These are phyloP conservation scores for Fistulina hepatica DNA, from an alignment of 1,284 basidiomycete species.

Conservation along the genomic window DNA sequence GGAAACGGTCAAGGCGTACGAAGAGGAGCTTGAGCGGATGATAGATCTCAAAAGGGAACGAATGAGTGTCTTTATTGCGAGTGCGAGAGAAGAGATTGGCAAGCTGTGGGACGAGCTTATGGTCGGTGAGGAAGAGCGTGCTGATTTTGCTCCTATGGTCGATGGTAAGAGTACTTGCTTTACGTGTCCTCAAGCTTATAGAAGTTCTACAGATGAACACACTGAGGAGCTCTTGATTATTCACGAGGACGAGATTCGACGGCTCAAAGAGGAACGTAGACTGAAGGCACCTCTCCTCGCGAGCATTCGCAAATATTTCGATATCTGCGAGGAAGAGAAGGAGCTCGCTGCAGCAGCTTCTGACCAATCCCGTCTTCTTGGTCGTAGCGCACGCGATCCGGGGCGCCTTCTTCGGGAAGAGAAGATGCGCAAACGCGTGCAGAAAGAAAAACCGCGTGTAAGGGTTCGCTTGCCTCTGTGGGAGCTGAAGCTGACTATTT, in stretches of 20 bases:
- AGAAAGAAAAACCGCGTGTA: slow-evolving; percentile 88
- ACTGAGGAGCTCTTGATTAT: slow-evolving; percentile 80
- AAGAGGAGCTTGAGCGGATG: slow-evolving; percentile 86
- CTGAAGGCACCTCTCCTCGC: slow-evolving; percentile 70
- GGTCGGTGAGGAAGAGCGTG: slow-evolving; percentile 73
- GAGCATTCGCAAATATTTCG: slow-evolving; percentile 79
- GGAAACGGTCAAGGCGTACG: slow-evolving; percentile 67
- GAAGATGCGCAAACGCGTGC: slow-evolving; percentile 95
- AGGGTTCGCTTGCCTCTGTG: slow-evolving; percentile 18
- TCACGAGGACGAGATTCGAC: slow-evolving; percentile 82
- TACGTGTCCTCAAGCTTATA: background rate
- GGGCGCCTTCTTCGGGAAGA: slow-evolving; percentile 82
- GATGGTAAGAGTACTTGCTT: slow-evolving; percentile 50
- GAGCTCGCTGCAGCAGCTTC: slow-evolving; percentile 75
- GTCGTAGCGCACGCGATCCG: slow-evolving; percentile 70
- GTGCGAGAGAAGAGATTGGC: slow-evolving; percentile 74
- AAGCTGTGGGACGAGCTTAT: slow-evolving; percentile 82
- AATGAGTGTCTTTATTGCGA: slow-evolving; percentile 78
- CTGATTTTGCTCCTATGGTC: slow-evolving; percentile 69
- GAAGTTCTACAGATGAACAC: slow-evolving; percentile 52
- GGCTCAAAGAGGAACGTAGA: slow-evolving; percentile 72
- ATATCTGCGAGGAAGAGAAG: slow-evolving; percentile 84
- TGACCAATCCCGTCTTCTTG: slow-evolving; percentile 68
- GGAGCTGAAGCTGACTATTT: slow-evolving; percentile 6
- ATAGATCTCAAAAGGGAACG: slow-evolving; percentile 78